Conservation (phyloP, 2,329 filamentous ascomycete species). For the Clarireedia monteithiana region DNA sequence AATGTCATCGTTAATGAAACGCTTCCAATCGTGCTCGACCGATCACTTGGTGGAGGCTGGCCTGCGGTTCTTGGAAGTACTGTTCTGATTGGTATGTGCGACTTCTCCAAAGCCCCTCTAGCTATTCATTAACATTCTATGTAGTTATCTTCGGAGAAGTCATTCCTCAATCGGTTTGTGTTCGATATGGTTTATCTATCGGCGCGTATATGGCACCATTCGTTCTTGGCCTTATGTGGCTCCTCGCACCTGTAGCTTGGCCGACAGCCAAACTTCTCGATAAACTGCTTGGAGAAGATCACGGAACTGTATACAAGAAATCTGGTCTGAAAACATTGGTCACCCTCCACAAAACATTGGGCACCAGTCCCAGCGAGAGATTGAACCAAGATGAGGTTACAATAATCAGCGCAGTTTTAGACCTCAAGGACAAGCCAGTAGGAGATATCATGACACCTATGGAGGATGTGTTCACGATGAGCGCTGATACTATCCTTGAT, state of each 20-base stretch:
- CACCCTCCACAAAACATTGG: conserved; percentile 86
- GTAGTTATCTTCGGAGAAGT: conserved; percentile 97
- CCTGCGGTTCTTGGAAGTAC: conserved; percentile 92
- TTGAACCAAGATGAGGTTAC: conserved; percentile 97
- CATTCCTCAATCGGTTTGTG: conserved; percentile 90
- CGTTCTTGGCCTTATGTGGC: conserved; percentile 83
- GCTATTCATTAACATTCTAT: not conserved
- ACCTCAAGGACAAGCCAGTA: conserved; percentile 93
- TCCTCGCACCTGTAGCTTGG: conserved; percentile 85
- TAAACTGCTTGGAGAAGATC: conserved; percentile 85
- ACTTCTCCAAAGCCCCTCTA: not conserved
- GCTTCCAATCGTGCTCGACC: conserved; percentile 86
- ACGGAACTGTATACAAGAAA: conserved; percentile 97
- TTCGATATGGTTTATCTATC: conserved; percentile 90
- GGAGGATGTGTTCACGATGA: conserved; percentile 94
- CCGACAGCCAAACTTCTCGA: conserved; percentile 94
- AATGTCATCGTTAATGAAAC: conserved; percentile 99
- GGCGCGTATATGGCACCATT: conserved; percentile 88
- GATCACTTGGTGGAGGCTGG: conserved; percentile 88
- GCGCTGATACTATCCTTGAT: conserved; percentile 87
- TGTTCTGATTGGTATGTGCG: conserved; percentile 71
- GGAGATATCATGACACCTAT: conserved; percentile 98
- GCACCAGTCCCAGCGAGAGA: conserved; percentile 73
- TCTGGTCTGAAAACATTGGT: conserved; percentile 94
- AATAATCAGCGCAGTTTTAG: conserved; percentile 93